Percentiles rank a stretch among this genome's conserved stretches.
Conservation (phyloP, 164 flowering plant species). For the Sedum album region DNA sequence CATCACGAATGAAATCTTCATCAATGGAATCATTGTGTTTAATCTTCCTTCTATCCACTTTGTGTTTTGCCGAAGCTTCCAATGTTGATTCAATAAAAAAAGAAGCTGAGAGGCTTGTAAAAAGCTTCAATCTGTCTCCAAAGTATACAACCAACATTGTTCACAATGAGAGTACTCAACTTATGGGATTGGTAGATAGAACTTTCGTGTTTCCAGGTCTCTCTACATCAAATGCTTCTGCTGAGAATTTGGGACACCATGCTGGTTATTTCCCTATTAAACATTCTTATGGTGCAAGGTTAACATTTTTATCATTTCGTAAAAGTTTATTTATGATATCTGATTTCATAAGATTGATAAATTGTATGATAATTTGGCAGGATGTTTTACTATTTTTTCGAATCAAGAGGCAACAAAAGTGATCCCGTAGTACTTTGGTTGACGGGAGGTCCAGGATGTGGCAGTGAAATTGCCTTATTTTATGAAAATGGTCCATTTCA, state of each 20-base stretch:
- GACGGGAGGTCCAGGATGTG: slow-evolving; percentile 37
- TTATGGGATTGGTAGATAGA: no score
- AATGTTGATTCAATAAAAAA: not conserved
- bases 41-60: not conserved
- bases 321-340: no score
- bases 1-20: no score
- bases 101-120: not conserved
- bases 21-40: not conserved
- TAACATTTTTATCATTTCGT: no score
- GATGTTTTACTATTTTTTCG: slow-evolving; percentile 35
- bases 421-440: slow-evolving; percentile 34
- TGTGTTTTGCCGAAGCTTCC: not conserved
- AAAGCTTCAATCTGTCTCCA: not conserved
- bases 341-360: slow-evolving; percentile 15
- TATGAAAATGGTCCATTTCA: slow-evolving; percentile 33
- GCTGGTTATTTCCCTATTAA: slow-evolving; percentile 65
- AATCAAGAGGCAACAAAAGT: slow-evolving; percentile 19
- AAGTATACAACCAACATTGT: not conserved
- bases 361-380: slow-evolving; percentile 16
- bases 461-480: slow-evolving; percentile 32
- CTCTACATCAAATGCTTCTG: slow-evolving; percentile 24
- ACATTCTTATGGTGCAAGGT: slow-evolving; percentile 63
- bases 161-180: no score
- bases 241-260: slow-evolving; percentile 66
- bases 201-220: no score